Conservation (phyloP, 179 eudicot species). For the Patellifolia procumbens region DNA sequence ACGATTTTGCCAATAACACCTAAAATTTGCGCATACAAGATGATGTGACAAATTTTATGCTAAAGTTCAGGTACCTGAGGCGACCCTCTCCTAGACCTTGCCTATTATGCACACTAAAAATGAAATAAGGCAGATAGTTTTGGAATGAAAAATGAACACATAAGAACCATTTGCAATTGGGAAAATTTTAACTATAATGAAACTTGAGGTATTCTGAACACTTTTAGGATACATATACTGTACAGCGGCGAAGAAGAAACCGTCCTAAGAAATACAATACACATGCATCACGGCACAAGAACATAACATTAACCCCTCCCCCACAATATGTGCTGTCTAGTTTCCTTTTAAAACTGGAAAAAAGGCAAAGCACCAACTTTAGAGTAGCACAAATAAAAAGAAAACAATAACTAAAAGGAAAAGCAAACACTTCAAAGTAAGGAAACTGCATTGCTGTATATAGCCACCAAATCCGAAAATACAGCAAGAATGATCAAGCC, state of each 20-base stretch:
- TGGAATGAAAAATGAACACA: not conserved
- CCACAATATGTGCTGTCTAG: not conserved
- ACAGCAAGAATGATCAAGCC: constrained; percentile 65
- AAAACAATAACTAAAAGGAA: not conserved
- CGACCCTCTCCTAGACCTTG: not conserved
- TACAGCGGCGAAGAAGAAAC: not conserved
- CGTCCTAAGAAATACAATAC: constrained; percentile 3
- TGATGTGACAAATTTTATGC: not conserved
- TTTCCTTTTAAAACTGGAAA: not conserved
- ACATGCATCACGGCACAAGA: constrained; percentile 9
- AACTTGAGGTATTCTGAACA: not conserved
- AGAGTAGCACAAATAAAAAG: not conserved
- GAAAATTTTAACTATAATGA: not conserved
- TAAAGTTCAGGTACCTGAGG: not conserved
- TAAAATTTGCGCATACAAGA: not conserved
- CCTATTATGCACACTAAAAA: not conserved
- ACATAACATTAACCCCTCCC: too few species aligned
- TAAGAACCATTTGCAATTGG: not conserved
- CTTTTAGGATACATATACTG: not conserved
- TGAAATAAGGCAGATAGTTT: not conserved
- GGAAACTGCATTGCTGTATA: constrained; percentile 59
- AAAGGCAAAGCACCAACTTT: constrained; percentile 9
- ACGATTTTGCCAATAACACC: too few species aligned
- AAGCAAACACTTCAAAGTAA: constrained; percentile 22
- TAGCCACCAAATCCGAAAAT: constrained; percentile 61